These are phyloP conservation scores for Inga leiocalycina DNA, from an alignment of 306 rosid genomes.

Conservation along the genomic window DNA sequence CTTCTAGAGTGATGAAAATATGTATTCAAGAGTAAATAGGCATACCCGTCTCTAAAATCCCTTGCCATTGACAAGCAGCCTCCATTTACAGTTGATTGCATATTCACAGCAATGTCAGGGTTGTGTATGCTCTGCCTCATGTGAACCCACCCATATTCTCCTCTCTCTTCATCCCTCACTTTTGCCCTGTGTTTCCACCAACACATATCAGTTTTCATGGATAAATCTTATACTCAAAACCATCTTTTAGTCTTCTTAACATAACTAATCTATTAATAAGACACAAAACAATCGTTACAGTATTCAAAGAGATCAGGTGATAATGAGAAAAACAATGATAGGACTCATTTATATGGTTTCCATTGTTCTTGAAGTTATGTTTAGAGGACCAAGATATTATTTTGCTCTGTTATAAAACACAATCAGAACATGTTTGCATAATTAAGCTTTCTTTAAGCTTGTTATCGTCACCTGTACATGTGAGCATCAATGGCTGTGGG, in stretches of 20 bases:
- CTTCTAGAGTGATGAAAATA: neutral
- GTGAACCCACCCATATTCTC: slow-evolving; percentile 81
- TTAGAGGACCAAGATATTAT: neutral
- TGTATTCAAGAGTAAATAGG: neutral
- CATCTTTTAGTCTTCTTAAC: neutral
- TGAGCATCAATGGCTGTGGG: slow-evolving; percentile 78
- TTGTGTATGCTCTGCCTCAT: slow-evolving; percentile 90
- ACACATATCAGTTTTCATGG: neutral
- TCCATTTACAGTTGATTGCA: slow-evolving; percentile 73
- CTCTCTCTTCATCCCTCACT: slow-evolving; percentile 59
- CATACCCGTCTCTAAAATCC: slow-evolving; percentile 66
- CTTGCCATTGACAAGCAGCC: slow-evolving; percentile 71
- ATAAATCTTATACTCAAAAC: neutral
- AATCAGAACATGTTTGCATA: neutral
- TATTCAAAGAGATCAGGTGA: neutral
- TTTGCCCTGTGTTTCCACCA: slow-evolving; percentile 57
- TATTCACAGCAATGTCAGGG: slow-evolving; percentile 79
- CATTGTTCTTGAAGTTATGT: neutral
- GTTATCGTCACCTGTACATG: slow-evolving; percentile 73
- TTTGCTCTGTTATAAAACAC: neutral
- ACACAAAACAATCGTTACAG: neutral
- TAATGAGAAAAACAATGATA: neutral
- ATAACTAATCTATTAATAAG: neutral
- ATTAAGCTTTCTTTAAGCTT: neutral
- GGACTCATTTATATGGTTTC: neutral